Conservation (phyloP, 1,139 yeast genomes). For the Suhomyces anneliseae region DNA sequence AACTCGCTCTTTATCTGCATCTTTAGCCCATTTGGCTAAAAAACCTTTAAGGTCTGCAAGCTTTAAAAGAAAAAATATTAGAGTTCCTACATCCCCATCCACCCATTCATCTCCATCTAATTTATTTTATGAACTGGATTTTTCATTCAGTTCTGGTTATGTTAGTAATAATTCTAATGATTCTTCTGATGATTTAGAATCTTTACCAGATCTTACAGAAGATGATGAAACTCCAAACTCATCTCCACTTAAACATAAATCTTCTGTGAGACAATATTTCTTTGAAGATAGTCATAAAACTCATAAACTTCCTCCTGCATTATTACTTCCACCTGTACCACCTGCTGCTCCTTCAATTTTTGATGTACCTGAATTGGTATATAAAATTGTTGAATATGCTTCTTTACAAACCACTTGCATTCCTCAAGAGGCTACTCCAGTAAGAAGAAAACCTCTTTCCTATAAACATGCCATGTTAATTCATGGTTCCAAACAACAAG, state of each 20-base stretch:
- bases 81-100: slow-evolving; percentile 5
- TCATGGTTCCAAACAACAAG: slow-evolving; percentile 52
- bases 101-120: not conserved
- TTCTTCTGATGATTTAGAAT: slow-evolving; percentile 30
- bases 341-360: slow-evolving; percentile 48
- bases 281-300: slow-evolving; percentile 4
- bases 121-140: slow-evolving; percentile 16
- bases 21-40: not conserved
- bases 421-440: slow-evolving; percentile 60
- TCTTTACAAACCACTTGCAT: slow-evolving; percentile 48
- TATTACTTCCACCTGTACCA: not conserved
- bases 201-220: slow-evolving; percentile 38
- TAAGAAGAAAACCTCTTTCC: slow-evolving; percentile 67
- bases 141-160: slow-evolving; percentile 18
- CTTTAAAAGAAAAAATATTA: slow-evolving; percentile 12
- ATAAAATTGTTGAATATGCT: slow-evolving; percentile 58
- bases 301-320: not conserved
- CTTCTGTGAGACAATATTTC: slow-evolving; percentile 1
- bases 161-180: slow-evolving; percentile 1
- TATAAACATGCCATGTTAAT: slow-evolving; percentile 52
- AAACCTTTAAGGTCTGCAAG: slow-evolving; percentile 10
- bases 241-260: slow-evolving; percentile 21
- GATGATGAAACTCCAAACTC: slow-evolving; percentile 34
- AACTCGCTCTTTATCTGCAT: slow-evolving; percentile 6
- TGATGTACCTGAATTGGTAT: slow-evolving; percentile 73